Conservation (phyloP, 495 filamentous ascomycete species). For the Xylaria telfairii region DNA sequence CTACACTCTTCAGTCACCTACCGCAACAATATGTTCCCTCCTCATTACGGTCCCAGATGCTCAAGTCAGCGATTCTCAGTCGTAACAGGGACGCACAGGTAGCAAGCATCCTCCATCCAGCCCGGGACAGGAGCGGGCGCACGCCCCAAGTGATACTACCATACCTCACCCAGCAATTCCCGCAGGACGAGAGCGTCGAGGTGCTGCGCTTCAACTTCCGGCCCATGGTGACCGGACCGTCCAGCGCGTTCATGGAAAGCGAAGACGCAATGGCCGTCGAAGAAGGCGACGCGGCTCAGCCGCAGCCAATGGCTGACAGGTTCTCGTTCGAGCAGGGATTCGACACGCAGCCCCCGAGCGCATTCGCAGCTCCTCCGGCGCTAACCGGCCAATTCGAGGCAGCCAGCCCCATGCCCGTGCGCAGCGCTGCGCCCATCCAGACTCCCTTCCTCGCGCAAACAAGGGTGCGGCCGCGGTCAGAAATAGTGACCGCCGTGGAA, state of each 20-base stretch:
- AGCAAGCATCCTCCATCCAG: slow-evolving; percentile 79
- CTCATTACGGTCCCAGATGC: slow-evolving; percentile 71
- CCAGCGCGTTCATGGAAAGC: slow-evolving; percentile 31
- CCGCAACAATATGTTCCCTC: slow-evolving; percentile 66
- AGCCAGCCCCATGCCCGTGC: slow-evolving; percentile 10
- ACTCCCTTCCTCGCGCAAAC: slow-evolving; percentile 30
- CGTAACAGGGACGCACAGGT: slow-evolving; percentile 71
- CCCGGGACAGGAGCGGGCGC: slow-evolving; percentile 60
- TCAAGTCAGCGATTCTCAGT: slow-evolving; percentile 76
- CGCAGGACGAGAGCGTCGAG: slow-evolving; percentile 69
- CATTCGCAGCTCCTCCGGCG: slow-evolving; percentile 14
- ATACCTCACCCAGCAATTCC: slow-evolving; percentile 67
- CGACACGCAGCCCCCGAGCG: slow-evolving; percentile 5
- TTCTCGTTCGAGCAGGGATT: slow-evolving; percentile 32
- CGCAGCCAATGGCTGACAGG: slow-evolving; percentile 21
- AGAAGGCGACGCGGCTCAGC: slow-evolving; percentile 35
- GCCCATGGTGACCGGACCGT: slow-evolving; percentile 52
- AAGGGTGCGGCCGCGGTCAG: slow-evolving; percentile 23
- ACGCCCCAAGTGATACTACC: slow-evolving; percentile 75
- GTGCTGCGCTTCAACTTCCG: slow-evolving; percentile 65
- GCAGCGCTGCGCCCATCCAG: slow-evolving; percentile 17
- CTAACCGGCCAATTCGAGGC: slow-evolving; percentile 8
- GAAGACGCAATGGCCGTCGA: slow-evolving; percentile 34
- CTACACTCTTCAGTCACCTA: slow-evolving; percentile 62
- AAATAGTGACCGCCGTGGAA: slow-evolving; percentile 24